These are phyloP conservation scores for Terana coerulea DNA, from an alignment of 768 basidiomycete genomes.

Conservation along the genomic window DNA sequence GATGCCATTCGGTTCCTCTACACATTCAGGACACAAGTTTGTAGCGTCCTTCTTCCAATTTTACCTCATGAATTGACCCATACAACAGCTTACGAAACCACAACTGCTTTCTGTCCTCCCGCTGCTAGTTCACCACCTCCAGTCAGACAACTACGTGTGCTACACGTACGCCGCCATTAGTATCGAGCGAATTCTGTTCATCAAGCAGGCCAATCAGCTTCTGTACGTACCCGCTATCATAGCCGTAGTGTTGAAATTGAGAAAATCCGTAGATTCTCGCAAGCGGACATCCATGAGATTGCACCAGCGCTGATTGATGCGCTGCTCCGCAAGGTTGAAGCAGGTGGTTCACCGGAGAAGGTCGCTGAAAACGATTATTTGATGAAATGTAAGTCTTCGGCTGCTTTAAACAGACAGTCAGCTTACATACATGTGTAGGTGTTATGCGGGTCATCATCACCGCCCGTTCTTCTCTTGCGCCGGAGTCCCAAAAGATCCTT, in stretches of 20 bases:
- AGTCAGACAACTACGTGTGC: constrained; percentile 83
- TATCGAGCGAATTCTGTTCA: constrained; percentile 92
- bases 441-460: constrained; percentile 92
- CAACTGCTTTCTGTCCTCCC: constrained; percentile 92
- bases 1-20: constrained; percentile 94
- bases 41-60: constrained; percentile 10
- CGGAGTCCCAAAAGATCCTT: constrained; percentile 62
- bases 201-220: constrained; percentile 72
- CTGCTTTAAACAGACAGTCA: background rate
- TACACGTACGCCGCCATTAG: constrained; percentile 97
- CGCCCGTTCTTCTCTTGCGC: constrained; percentile 72
- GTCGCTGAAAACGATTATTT: constrained; percentile 96
- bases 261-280: constrained; percentile 60
- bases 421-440: constrained; percentile 45
- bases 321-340: constrained; percentile 76
- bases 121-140: constrained; percentile 76
- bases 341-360: constrained; percentile 79
- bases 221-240: constrained; percentile 56
- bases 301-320: constrained; percentile 70
- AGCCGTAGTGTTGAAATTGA: background rate
- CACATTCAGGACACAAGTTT: constrained; percentile 93
- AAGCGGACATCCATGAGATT: constrained; percentile 81
- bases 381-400: constrained; percentile 79
- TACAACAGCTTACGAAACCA: constrained; percentile 76
- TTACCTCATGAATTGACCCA: background rate